Base-by-base conservation (phyloP, 768 basidiomycete species). In the Sarcodon aspratus region DNA sequence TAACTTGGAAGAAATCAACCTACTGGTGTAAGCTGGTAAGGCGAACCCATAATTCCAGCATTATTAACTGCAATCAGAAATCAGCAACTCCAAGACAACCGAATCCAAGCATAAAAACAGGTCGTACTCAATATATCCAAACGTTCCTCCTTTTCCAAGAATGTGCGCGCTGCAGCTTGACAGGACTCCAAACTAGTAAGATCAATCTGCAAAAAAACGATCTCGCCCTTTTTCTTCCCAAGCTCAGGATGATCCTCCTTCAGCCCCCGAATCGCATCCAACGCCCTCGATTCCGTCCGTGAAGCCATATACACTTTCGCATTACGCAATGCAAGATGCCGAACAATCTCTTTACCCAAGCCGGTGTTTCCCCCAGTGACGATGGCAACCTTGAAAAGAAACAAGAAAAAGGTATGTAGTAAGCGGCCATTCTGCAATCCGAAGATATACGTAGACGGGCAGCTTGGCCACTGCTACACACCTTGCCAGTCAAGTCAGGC, bases 101-200 rank as follows among this genome's bases (percentile, higher is more conserved):
- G 31, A 27, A 27, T 5, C 2, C 21, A 27, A 36, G 21, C 11
- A 10, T 11, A 7, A 27, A 27, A 27, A n/a, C n/a, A n/a, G n/a
- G n/a, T 27, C 2, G 21, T 27, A 27, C 21, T 27, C 5, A 27
- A 5, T 5, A 27, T 27, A 27, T 75, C 71, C n/a, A 75, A 57
- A 53, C 79, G 78, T 48, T 73, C 76, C 5, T 74, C 75, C 21
- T 74, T 67, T 12, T 52, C 61, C 44, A 60, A 17, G 53, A 69
- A 72, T 33, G 69, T 66, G 31, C 67, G 56, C 1, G 70, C 75
- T 0, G 71, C 62, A 9, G 45, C 52, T 43, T 65, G 66, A 18
- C 77, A 61, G 3, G 61, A 57, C 8, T 52, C 49, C 6, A 78
- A 55, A 54, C 64, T 64, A 5, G 60, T 56, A 3, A 78, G 62